phyloP scores from a whole-genome alignment of 495 filamentous ascomycete genomes.

The Diplogelasinospora grovesii region DNA sequence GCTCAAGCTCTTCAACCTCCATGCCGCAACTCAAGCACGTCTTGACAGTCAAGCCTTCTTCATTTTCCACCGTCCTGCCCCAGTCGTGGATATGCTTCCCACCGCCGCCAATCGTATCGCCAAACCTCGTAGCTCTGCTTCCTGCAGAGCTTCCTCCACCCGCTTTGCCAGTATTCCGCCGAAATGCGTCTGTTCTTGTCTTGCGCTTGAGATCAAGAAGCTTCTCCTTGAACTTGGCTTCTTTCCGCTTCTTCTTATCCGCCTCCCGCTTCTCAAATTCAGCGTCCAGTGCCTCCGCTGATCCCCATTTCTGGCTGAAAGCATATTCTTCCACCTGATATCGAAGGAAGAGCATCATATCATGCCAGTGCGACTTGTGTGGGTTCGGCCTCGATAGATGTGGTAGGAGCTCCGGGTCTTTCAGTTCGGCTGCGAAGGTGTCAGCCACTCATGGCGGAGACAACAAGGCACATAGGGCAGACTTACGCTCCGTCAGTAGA shows the following conservation, averaged over 20 bases:
- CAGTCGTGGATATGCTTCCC: conserved; percentile 88
- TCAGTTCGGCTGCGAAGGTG: conserved; percentile 60
- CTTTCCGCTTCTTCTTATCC: conserved; percentile 82
- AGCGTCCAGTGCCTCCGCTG: conserved; percentile 72
- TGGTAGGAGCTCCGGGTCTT: conserved; percentile 77
- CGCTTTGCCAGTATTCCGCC: conserved; percentile 47
- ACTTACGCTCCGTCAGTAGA: conserved; percentile 83
- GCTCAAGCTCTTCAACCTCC: conserved; percentile 94
- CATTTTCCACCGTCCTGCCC: conserved; percentile 73
- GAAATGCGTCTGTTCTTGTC: conserved; percentile 85
- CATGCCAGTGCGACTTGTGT: conserved; percentile 91
- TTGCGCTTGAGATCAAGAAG: conserved; percentile 85
- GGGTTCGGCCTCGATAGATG: conserved; percentile 87
- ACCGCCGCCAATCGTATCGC: conserved; percentile 59
- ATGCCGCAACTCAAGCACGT: conserved; percentile 86
- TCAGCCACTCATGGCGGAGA: conserved; percentile 3
- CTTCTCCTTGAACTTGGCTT: conserved; percentile 85
- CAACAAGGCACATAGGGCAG: not conserved
- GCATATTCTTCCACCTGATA: conserved; percentile 94
- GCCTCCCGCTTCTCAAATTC: conserved; percentile 77
- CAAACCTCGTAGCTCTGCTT: conserved; percentile 58
- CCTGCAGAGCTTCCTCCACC: conserved; percentile 16
- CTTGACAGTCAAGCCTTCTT: conserved; percentile 74
- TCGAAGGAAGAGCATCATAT: conserved; percentile 95
- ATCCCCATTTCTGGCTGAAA: conserved; percentile 78